A percentile compares a stretch with the other conserved stretches of the same genome.
phyloP scores from a whole-genome alignment of 2,329 filamentous ascomycete species.

The Penicillium sp. region DNA sequence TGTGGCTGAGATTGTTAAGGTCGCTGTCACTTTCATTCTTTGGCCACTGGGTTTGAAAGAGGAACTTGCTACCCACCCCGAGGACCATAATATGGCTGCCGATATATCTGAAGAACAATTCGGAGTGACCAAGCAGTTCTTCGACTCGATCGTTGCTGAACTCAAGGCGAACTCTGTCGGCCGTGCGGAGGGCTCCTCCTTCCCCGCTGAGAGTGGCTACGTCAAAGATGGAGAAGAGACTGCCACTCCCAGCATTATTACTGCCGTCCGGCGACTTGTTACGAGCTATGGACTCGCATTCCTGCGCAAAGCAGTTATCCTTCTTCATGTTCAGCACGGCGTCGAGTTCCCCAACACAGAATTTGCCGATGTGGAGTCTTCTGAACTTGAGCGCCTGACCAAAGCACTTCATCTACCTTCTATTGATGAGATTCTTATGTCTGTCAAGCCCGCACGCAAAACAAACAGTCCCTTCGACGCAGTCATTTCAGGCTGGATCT shows the following conservation, averaged over 20 bases:
- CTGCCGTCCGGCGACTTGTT: slow-evolving; percentile 46
- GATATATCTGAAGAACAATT: slow-evolving; percentile 32
- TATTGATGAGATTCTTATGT: slow-evolving; percentile 73
- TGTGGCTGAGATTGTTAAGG: slow-evolving; percentile 84
- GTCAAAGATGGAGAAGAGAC: slow-evolving; percentile 39
- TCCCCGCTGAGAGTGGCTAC: slow-evolving; percentile 38
- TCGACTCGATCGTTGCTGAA: slow-evolving; percentile 39
- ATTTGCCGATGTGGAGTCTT: slow-evolving; percentile 60
- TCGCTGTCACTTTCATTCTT: slow-evolving; percentile 58
- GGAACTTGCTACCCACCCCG: slow-evolving; percentile 31
- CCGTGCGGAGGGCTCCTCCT: slow-evolving; percentile 34
- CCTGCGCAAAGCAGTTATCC: slow-evolving; percentile 76
- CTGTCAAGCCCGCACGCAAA: slow-evolving; percentile 46
- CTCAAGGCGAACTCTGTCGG: slow-evolving; percentile 38
- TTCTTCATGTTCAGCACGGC: slow-evolving; percentile 84
- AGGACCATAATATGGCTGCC: slow-evolving; percentile 26
- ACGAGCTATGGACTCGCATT: slow-evolving; percentile 87
- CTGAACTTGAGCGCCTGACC: slow-evolving; percentile 80
- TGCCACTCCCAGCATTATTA: slow-evolving; percentile 31
- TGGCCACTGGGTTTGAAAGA: slow-evolving; percentile 39
- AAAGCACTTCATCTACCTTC: slow-evolving; percentile 71
- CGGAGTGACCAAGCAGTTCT: slow-evolving; percentile 35
- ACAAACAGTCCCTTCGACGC: slow-evolving; percentile 46
- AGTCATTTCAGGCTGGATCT: slow-evolving; percentile 69
- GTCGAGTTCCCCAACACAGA: slow-evolving; percentile 77